Conservation (phyloP, 768 basidiomycete species). For the Leucocoprinus leucothites region DNA sequence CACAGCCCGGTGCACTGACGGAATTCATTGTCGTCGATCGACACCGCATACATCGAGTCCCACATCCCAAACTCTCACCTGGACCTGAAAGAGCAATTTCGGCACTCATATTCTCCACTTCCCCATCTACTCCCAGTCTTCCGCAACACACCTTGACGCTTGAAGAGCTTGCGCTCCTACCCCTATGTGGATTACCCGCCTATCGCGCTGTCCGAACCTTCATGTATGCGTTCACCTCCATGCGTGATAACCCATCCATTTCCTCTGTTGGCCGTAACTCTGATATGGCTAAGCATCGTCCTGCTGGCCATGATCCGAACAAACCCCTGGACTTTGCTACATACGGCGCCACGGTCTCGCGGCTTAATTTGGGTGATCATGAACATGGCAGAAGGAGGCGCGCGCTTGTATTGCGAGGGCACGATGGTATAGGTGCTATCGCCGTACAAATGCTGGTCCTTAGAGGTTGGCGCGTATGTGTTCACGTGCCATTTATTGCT, state of each 20-base stretch:
- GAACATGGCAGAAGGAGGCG: slow-evolving; percentile 26
- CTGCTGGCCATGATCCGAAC: not conserved
- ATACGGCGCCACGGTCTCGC: slow-evolving; percentile 9
- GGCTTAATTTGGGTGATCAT: slow-evolving; percentile 16
- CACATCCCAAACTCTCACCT: slow-evolving; percentile 45
- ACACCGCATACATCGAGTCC: slow-evolving; percentile 70
- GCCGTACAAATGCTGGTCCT: slow-evolving; percentile 73
- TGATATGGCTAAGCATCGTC: slow-evolving; percentile 6
- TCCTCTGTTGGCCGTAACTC: slow-evolving; percentile 1
- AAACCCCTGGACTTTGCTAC: slow-evolving; percentile 5
- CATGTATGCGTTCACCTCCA: slow-evolving; percentile 40
- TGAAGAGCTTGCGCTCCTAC: slow-evolving; percentile 78
- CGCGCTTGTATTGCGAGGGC: slow-evolving; percentile 65
- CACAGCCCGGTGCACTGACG: slow-evolving; percentile 79
- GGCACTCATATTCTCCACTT: slow-evolving; percentile 7
- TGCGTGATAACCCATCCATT: slow-evolving; percentile 10
- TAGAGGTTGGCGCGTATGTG: slow-evolving; percentile 71
- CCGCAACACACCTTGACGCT: slow-evolving; percentile 34
- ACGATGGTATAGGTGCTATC: slow-evolving; percentile 74
- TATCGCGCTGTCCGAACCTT: slow-evolving; percentile 78
- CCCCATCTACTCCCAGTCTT: slow-evolving; percentile 21
- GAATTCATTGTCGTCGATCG: slow-evolving; percentile 86
- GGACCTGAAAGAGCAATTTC: not conserved
- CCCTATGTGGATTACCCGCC: slow-evolving; percentile 77
- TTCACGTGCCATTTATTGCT: slow-evolving; percentile 48